Evolutionary conservation across 1,284 basidiomycete species (phyloP), one percentile per base, ranked within the genome.

Genomic region (Porogramme epimiltina): DNA sequence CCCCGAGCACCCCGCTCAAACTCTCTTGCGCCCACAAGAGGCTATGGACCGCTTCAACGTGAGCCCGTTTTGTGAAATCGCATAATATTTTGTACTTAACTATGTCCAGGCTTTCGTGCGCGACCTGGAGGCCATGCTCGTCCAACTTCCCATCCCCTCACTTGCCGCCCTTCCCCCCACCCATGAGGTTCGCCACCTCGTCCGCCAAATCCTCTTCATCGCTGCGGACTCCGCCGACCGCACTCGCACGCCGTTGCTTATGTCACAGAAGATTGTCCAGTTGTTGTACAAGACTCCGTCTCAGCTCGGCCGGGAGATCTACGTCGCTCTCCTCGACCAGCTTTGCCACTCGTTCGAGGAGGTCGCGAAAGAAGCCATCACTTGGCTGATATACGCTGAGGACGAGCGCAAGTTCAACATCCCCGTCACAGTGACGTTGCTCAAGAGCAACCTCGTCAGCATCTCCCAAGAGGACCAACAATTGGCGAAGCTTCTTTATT

Each of bases 321-420:
- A 95, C 69, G 93, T 94, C 28, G 83, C 87, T 33, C 75, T 99
- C 43, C 77, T 99, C 20, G 91, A 96, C 59, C 87, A 92, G 56
- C 78, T 99, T 20, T 99, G 97, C 71, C 85, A 88, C 58, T 76
- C 87, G 24, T 96, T 93, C 57, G 85, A 91, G 62, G 94, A 97
- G 64, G 95, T 98, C 40, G 93, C 91, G 19, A 94, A 94, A 72
- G 97, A 99, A 73, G 97, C 96, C 9, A 91, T 95, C 51, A 93
- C 91, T 13, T 99, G 97, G 97, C 77, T 99, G 46, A 76, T 98
- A 44, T 98, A 95, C 67, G 93, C 96, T 15, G 95, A 99, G 68
- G 97, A 99, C 70, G 92, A 96, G 88, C 91, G 95, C 65, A 99
- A 99, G 74, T 93, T 93, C 76, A 98, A 98, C 68, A 87, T 98